Evolutionary conservation across 1,139 yeast species (phyloP).

Genomic region (Lodderomyces jiufengensis): DNA sequence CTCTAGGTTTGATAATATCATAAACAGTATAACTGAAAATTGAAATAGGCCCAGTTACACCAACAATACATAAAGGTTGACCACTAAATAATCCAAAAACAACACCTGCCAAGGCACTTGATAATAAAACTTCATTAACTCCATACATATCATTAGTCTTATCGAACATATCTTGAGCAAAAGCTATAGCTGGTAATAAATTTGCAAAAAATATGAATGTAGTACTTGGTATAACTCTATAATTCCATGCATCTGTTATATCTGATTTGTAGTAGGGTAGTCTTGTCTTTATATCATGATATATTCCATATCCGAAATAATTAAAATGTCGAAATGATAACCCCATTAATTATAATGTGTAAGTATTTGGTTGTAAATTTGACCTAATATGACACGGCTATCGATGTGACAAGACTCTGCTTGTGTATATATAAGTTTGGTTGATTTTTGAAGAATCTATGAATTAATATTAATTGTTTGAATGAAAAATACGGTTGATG

Average conservation of each 20-base stretch:
- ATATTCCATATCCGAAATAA: constrained; percentile 53
- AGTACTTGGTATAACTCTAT: constrained; percentile 85
- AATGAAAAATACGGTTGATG: no score
- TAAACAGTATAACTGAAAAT: constrained; percentile 91
- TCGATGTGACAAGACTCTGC: no score
- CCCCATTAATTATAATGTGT: constrained; percentile 12
- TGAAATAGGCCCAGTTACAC: constrained; percentile 93
- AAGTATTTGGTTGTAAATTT: no score
- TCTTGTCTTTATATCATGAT: constrained; percentile 51
- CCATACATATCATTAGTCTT: constrained; percentile 85
- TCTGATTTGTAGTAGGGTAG: constrained; percentile 72
- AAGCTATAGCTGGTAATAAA: constrained; percentile 88
- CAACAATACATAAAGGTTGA: constrained; percentile 94
- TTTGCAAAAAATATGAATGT: constrained; percentile 85
- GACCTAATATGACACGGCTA: no score
- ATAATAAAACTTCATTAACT: constrained; percentile 79
- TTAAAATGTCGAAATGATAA: constrained; percentile 14
- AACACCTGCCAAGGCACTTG: constrained; percentile 86
- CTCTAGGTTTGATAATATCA: constrained; percentile 63
- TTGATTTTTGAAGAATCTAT: no score
- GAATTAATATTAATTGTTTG: no score
- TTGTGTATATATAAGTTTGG: no score
- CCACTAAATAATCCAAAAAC: constrained; percentile 84
- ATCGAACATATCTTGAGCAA: constrained; percentile 96
- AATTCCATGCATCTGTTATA: constrained; percentile 79